Base-by-base conservation (phyloP, 2,329 filamentous ascomycete species). In the Aspergillus sp. region DNA sequence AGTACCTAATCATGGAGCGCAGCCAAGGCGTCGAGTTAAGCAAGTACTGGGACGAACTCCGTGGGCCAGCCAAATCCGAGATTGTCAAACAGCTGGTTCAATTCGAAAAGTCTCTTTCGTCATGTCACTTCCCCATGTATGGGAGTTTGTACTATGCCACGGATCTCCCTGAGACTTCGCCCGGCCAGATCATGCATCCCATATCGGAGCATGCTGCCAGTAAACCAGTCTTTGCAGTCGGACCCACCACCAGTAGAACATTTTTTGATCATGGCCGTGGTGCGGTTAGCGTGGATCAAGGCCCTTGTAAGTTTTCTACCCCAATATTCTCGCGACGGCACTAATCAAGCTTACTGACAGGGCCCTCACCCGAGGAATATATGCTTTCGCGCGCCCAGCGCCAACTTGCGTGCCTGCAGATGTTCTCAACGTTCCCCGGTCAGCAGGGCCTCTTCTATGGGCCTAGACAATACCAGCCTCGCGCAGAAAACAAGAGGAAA, bases 181-280 rank as follows among this genome's bases (percentile, higher is more conserved):
- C 20, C 1, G 17, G 20, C 19, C 20, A 46, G 11, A 14, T 40
- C 11, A 11, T 34, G 5, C 11, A 17, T 25, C 5, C 14, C 17
- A 2, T 11, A 13, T 16, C 29, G 6, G 9, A 29, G 16, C 29
- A 54, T n/a, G 19, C 44, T 16, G 25, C 13, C 19, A 23, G 49
- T 34, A 45, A 50, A 11, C 3, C 14, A 3, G 16, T 23, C 6
- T 76, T 73, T 56, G 63, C 63, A 14, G 54, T 77, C 46, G 74
- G 74, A 7, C 74, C 67, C 4, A 64, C 66, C 4, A 64, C 61
- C 32, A 66, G 60, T 44, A 62, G 69, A 40, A 58, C 67, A 41
- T 66, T 46, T 50, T 53, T 64, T 25, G 67, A 74, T 50, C 53
- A 67, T 45, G 64, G 65, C 5, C 64, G 71, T 55, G 57, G 44